phyloP scores from a whole-genome alignment of 1,284 basidiomycete species.

The Fomitopsis schrenkii region DNA sequence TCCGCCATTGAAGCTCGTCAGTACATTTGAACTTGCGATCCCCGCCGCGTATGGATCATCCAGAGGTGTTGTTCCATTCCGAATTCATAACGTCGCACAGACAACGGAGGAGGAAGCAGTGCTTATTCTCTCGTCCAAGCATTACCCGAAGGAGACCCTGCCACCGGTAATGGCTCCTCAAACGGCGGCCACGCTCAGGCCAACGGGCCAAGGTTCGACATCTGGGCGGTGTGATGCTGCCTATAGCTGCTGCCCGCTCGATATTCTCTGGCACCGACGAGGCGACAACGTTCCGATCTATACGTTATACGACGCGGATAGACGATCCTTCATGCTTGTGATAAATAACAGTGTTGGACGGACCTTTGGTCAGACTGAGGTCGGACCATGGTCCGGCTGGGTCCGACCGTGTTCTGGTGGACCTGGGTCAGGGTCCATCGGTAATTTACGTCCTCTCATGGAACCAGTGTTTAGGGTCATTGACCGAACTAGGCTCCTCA shows the following conservation, averaged over 20 bases:
- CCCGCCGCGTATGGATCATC: slow-evolving; percentile 18
- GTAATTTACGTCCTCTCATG: too few species aligned
- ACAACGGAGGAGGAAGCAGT: slow-evolving; percentile 36
- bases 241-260: slow-evolving; percentile 30
- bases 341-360: too few species aligned
- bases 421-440: too few species aligned
- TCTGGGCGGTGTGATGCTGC: slow-evolving; percentile 53
- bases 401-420: too few species aligned
- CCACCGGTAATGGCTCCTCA: not conserved
- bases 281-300: slow-evolving; percentile 72
- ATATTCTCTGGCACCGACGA: slow-evolving; percentile 63
- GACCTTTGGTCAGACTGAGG: too few species aligned
- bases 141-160: slow-evolving; percentile 29
- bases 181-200: not conserved
- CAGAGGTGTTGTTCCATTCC: slow-evolving; percentile 46
- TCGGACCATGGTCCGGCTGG: too few species aligned
- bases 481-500: too few species aligned
- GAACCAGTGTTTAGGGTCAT: too few species aligned
- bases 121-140: slow-evolving; percentile 54
- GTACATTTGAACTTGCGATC: slow-evolving; percentile 47
- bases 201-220: slow-evolving; percentile 47
- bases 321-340: slow-evolving; percentile 48
- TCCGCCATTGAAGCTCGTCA: slow-evolving; percentile 45
- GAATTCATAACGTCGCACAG: slow-evolving; percentile 44
- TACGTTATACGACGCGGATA: slow-evolving; percentile 43